Evolutionary conservation across 2,329 filamentous ascomycete genomes (phyloP), one percentile per base, ranked within the genome.

Genomic region (Blastomyces parvus): DNA sequence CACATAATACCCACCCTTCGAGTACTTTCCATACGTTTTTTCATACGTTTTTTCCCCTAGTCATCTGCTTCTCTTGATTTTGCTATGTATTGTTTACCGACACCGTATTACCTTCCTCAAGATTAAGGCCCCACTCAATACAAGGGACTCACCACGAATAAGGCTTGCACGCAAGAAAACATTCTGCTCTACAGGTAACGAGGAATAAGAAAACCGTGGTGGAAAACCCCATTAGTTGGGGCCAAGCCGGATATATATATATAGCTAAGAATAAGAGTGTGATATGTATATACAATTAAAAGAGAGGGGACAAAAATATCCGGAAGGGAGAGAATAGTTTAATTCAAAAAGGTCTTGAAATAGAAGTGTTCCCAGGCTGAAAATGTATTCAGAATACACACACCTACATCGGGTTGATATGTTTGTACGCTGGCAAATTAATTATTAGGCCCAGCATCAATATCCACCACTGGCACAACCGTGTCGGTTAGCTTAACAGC

Each of bases 401-500:
- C 33, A 38, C 1, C n/a, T 36, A 7, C 30, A 56, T 38, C 3
- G n/a, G 30, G 19, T 22, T 36, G 33, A 38, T 22, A 56, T 38
- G 53, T 56, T 13, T n/a, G 53, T n/a, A 56, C 19, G 11, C n/a
- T 9, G 53, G 27, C 22, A 19, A 58, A 40, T 58, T 58, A 58
- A 36, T 46, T 55, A 57, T 63, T 63, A 48, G 58, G 38, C 19
- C 59, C 50, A 53, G 40, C 50, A 44, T 66, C 64, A 46, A 66
- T 62, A 53, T 68, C 64, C 40, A 76, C 73, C 27, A 76, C 74
- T 7, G 71, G 70, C 17, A 75, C 63, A 25, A 64, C 63, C 0
- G 74, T 75, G 63, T 76, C 73, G 25, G 71, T 68, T 55, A 76
- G 52, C 48, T 68, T 72, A n/a, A 76, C 68, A 19, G 73, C 70